Evolutionary conservation across 306 rosid genomes (phyloP).

Genomic region (Vigna mungo): DNA sequence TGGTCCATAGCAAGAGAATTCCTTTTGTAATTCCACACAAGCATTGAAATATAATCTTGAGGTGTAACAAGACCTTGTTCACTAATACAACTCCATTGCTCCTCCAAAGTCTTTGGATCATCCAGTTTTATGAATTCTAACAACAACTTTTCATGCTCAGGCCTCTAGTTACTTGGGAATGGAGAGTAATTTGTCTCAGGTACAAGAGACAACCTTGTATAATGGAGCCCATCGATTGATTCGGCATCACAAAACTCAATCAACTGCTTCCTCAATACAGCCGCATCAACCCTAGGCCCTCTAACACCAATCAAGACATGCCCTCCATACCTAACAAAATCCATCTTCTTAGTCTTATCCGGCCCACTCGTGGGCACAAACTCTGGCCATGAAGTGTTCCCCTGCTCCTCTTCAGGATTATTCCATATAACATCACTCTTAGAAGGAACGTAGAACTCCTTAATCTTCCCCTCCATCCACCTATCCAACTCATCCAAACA

Average conservation of each 20-base stretch:
- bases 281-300: slow-evolving; percentile 91
- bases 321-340: slow-evolving; percentile 84
- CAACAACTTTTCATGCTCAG: slow-evolving; percentile 87
- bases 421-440: slow-evolving; percentile 99
- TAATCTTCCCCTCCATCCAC: slow-evolving; percentile 94
- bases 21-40: slow-evolving; percentile 96
- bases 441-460: slow-evolving; percentile 84
- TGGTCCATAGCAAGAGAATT: slow-evolving; percentile 65
- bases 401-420: slow-evolving; percentile 79
- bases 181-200: slow-evolving; percentile 93
- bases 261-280: slow-evolving; percentile 83
- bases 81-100: slow-evolving; percentile 61
- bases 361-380: slow-evolving; percentile 99
- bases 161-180: slow-evolving; percentile 87
- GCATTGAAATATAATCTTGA: slow-evolving; percentile 94
- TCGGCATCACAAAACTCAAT: slow-evolving; percentile 92
- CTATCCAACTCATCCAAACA: slow-evolving; percentile 89
- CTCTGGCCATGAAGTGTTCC: slow-evolving; percentile 99
- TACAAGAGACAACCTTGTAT: slow-evolving; percentile 88
- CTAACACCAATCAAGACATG: slow-evolving; percentile 89
- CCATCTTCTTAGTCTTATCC: slow-evolving; percentile 94
- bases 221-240: slow-evolving; percentile 93
- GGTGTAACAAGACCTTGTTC: slow-evolving; percentile 91
- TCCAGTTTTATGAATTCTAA: slow-evolving; percentile 80
- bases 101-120: slow-evolving; percentile 83